Evolutionary conservation across 306 rosid genomes (phyloP).

Genomic region (Carpinus viminea): DNA sequence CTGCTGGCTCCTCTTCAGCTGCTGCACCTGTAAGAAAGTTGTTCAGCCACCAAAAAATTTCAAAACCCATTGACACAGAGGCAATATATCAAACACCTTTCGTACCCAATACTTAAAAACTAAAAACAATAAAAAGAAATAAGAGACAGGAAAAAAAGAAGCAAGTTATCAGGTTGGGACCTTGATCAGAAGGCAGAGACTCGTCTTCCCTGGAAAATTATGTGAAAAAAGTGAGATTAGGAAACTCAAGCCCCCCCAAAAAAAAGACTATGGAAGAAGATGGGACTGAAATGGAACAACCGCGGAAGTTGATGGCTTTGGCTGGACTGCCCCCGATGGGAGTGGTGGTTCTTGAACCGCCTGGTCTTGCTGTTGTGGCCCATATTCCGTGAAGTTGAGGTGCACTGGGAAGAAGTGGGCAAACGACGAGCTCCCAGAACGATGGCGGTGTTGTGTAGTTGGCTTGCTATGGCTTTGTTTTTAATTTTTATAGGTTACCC

Average conservation of each 20-base stretch:
- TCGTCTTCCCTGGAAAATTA: slow-evolving; percentile 48
- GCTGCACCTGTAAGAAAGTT: slow-evolving; percentile 30
- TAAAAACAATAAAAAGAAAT: background rate
- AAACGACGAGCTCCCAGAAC: background rate
- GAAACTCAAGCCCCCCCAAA: background rate
- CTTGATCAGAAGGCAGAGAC: slow-evolving; percentile 54
- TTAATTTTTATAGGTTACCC: background rate
- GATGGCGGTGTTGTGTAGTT: no score
- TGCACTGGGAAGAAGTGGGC: background rate
- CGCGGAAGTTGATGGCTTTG: slow-evolving; percentile 45
- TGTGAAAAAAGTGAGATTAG: slow-evolving; percentile 10
- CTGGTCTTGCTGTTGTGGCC: slow-evolving; percentile 59
- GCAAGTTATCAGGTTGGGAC: slow-evolving; percentile 28
- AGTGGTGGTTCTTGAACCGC: slow-evolving; percentile 53
- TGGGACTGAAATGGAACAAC: slow-evolving; percentile 33
- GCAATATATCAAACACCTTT: slow-evolving; percentile 23
- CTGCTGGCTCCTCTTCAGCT: slow-evolving; percentile 49
- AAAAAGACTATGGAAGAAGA: background rate
- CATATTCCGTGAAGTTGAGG: slow-evolving; percentile 29
- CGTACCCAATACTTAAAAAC: background rate
- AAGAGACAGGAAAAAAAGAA: background rate
- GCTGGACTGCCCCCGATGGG: slow-evolving; percentile 51
- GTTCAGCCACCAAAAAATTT: slow-evolving; percentile 2
- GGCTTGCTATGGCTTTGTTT: background rate
- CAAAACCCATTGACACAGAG: slow-evolving; percentile 6